These are phyloP conservation scores for Pleurotus citrinopileatus DNA, from an alignment of 768 basidiomycete species.

Conservation along the genomic window DNA sequence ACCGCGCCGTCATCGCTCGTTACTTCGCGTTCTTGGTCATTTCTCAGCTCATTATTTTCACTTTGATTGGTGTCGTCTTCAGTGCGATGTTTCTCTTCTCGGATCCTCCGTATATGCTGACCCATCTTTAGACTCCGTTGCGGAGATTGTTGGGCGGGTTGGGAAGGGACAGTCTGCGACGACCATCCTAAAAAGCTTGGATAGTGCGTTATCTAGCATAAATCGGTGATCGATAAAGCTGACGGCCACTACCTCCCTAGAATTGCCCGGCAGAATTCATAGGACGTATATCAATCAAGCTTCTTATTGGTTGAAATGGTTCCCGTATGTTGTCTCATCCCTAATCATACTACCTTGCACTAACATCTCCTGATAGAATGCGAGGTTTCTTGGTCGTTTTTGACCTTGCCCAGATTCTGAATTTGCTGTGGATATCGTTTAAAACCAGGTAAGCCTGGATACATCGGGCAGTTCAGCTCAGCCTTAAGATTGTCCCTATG, in stretches of 20 bases:
- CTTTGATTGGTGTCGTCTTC: constrained; percentile 72
- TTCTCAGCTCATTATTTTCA: constrained; percentile 83
- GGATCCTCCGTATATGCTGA: not conserved
- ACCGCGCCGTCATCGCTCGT: constrained; percentile 75
- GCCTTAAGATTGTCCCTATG: not conserved
- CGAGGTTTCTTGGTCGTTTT: constrained; percentile 83
- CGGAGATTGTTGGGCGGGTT: constrained; percentile 27
- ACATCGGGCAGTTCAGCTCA: not conserved
- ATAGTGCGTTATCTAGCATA: constrained; percentile 21
- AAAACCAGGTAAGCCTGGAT: constrained; percentile 62
- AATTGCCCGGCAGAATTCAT: constrained; percentile 62
- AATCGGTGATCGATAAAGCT: too few relatives aligned
- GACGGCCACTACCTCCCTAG: too few relatives aligned
- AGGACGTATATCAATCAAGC: constrained; percentile 77
- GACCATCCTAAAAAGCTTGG: constrained; percentile 26
- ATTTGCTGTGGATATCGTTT: constrained; percentile 79
- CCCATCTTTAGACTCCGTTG: constrained; percentile 22
- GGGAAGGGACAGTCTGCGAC: constrained; percentile 22
- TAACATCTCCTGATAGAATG: constrained; percentile 42
- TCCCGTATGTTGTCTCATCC: constrained; percentile 49
- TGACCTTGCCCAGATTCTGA: constrained; percentile 91
- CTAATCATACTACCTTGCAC: not conserved
- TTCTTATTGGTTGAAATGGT: constrained; percentile 80
- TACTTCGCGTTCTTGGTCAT: constrained; percentile 86
- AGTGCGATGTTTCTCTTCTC: constrained; percentile 38